Evolutionary conservation across 2,329 filamentous ascomycete genomes (phyloP).

Genomic region (Pseudogymnoascus sp.): DNA sequence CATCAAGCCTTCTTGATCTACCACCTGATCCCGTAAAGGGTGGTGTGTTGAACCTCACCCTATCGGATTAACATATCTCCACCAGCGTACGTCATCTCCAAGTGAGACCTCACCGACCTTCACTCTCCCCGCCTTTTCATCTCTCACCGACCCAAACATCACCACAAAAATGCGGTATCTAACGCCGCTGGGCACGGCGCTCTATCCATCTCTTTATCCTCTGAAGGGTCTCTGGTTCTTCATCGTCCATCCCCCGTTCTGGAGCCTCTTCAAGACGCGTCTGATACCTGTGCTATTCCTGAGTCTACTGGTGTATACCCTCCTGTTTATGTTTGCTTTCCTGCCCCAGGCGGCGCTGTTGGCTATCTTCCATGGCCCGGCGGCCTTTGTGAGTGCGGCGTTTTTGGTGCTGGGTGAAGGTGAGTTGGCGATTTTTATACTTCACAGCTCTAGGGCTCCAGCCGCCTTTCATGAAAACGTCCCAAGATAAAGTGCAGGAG

Average conservation of each 20-base stretch:
- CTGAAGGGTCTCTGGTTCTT: slow-evolving; percentile 78
- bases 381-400: slow-evolving; percentile 83
- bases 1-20: neutral
- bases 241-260: slow-evolving; percentile 65
- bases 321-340: slow-evolving; percentile 83
- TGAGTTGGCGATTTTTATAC: neutral
- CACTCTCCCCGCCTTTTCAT: slow-evolving; percentile 1
- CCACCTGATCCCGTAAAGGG: neutral
- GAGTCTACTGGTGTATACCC: slow-evolving; percentile 71
- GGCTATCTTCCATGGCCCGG: slow-evolving; percentile 76
- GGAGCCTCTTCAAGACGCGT: slow-evolving; percentile 68
- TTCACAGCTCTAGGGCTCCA: slow-evolving; percentile 52
- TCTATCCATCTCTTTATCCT: slow-evolving; percentile 44
- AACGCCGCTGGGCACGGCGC: neutral
- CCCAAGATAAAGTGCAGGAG: neutral
- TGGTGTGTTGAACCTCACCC: neutral
- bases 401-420: slow-evolving; percentile 79
- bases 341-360: slow-evolving; percentile 84
- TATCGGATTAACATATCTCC: neutral
- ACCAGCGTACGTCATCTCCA: neutral
- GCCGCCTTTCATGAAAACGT: neutral
- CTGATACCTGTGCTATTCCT: slow-evolving; percentile 75
- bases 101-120: neutral
- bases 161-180: slow-evolving; percentile 1
- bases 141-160: neutral